A percentile compares a stretch with the other conserved stretches of the same genome.
Evolutionary conservation across 73 alveolate species (phyloP).

Genomic region (Paramecium biaurelia): DNA sequence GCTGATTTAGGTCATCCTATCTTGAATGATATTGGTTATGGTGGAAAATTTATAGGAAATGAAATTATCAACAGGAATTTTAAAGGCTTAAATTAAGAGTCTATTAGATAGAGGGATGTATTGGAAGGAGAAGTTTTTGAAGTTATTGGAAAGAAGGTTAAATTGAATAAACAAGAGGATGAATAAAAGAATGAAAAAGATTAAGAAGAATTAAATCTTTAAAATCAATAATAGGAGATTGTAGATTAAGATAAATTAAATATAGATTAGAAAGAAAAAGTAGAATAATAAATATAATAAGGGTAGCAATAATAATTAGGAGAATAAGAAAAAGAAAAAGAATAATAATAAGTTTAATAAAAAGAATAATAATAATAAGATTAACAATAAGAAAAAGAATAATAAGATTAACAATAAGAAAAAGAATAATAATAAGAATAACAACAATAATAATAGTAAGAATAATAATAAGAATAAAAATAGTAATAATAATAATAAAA

Average conservation of each 20-base stretch:
- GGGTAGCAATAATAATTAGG: not conserved
- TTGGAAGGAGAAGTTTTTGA: not conserved
- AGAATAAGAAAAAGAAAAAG: not conserved
- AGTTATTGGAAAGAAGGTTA: slow-evolving; percentile 13
- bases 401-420: not conserved
- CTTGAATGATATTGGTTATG: slow-evolving; percentile 93
- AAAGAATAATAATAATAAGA: not conserved
- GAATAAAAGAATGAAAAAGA: not conserved
- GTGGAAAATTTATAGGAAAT: slow-evolving; percentile 59
- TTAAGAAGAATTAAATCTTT: not conserved
- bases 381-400: not conserved
- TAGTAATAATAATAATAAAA: not conserved
- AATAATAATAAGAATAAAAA: not conserved
- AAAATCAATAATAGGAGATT: not conserved
- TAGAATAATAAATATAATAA: not conserved
- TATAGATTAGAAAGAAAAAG: not conserved
- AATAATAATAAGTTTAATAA: not conserved
- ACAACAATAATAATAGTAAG: not conserved
- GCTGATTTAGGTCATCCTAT: slow-evolving; percentile 89
- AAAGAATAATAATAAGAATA: not conserved
- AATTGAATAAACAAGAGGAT: not conserved
- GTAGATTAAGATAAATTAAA: not conserved
- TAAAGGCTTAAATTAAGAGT: not conserved
- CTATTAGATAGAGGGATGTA: not conserved
- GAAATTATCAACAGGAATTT: slow-evolving; percentile 29